Conservation (phyloP, 2,329 filamentous ascomycete genomes). For the Podosphaera xanthii region DNA sequence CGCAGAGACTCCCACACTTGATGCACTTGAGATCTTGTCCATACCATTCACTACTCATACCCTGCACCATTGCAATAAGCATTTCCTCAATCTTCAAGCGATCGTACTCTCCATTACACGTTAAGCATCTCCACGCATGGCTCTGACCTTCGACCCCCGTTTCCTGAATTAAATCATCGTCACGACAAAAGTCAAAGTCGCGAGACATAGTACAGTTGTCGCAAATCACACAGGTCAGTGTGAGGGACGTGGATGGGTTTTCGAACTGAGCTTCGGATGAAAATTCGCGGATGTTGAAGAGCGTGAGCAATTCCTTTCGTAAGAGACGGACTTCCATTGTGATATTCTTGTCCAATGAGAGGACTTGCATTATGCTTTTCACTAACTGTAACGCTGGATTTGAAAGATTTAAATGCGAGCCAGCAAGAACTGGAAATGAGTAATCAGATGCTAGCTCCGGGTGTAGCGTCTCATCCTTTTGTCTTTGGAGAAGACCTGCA, state of each 20-base stretch:
- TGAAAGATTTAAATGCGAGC: slow-evolving; percentile 36
- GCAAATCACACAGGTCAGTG: slow-evolving; percentile 57
- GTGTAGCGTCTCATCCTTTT: slow-evolving; percentile 74
- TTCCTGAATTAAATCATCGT: slow-evolving; percentile 50
- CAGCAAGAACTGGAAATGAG: slow-evolving; percentile 58
- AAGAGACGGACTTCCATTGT: slow-evolving; percentile 69
- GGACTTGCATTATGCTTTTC: slow-evolving; percentile 78
- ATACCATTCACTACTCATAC: slow-evolving; percentile 54
- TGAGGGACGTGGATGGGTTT: slow-evolving; percentile 60
- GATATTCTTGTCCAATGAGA: slow-evolving; percentile 77
- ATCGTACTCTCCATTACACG: slow-evolving; percentile 55
- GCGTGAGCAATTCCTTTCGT: slow-evolving; percentile 64
- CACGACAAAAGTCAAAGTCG: slow-evolving; percentile 80
- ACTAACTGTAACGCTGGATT: slow-evolving; percentile 79
- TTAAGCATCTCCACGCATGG: slow-evolving; percentile 46
- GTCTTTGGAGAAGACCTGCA: slow-evolving; percentile 53
- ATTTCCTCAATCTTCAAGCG: slow-evolving; percentile 65
- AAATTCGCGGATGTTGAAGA: slow-evolving; percentile 93
- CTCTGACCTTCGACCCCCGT: slow-evolving; percentile 2
- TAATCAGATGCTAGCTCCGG: slow-evolving; percentile 75
- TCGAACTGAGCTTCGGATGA: slow-evolving; percentile 65
- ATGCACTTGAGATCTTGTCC: slow-evolving; percentile 73
- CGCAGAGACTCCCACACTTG: slow-evolving; percentile 46
- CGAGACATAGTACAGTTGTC: slow-evolving; percentile 74
- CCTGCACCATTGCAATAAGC: slow-evolving; percentile 55